Evolutionary conservation across 2,329 filamentous ascomycete genomes (phyloP).

Genomic region (Rhytidhysteron rufulum): DNA sequence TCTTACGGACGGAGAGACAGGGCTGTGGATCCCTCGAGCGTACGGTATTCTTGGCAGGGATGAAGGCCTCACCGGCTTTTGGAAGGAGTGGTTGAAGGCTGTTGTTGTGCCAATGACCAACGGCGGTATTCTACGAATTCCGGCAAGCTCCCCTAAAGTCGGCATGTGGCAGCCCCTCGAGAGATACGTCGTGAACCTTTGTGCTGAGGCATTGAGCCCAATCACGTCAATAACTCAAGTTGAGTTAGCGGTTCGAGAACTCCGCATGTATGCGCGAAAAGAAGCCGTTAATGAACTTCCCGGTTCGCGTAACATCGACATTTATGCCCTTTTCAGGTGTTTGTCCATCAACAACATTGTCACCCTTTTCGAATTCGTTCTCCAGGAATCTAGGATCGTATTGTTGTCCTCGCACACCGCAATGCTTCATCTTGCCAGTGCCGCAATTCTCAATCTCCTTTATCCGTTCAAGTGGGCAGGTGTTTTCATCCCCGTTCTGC

Average conservation of each 20-base stretch:
- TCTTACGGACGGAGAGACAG: conserved; percentile 89
- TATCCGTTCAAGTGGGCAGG: conserved; percentile 93
- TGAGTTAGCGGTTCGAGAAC: conserved; percentile 81
- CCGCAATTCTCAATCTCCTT: conserved; percentile 78
- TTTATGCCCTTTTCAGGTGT: conserved; percentile 88
- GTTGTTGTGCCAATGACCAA: conserved; percentile 95
- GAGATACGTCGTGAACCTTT: conserved; percentile 94
- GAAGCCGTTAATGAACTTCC: conserved; percentile 92
- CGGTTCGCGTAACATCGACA: conserved; percentile 83
- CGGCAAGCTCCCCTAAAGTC: conserved; percentile 81
- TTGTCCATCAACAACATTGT: conserved; percentile 90
- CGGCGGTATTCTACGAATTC: conserved; percentile 75
- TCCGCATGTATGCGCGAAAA: conserved; percentile 87
- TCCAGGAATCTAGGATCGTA: conserved; percentile 93
- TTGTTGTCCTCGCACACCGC: conserved; percentile 91
- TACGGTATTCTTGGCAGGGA: conserved; percentile 92
- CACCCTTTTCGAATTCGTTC: conserved; percentile 85
- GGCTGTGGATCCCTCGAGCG: conserved; percentile 89
- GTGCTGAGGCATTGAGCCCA: conserved; percentile 89
- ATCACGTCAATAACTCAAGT: conserved; percentile 94
- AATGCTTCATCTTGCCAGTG: conserved; percentile 90
- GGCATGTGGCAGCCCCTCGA: conserved; percentile 96
- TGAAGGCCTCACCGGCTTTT: conserved; percentile 78
- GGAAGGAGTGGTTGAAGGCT: conserved; percentile 97
- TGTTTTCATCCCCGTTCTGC: conserved; percentile 88